Evolutionary conservation across 352 stramenopile genomes (phyloP).

Genomic region (Pilasporangium apinafurcum): DNA sequence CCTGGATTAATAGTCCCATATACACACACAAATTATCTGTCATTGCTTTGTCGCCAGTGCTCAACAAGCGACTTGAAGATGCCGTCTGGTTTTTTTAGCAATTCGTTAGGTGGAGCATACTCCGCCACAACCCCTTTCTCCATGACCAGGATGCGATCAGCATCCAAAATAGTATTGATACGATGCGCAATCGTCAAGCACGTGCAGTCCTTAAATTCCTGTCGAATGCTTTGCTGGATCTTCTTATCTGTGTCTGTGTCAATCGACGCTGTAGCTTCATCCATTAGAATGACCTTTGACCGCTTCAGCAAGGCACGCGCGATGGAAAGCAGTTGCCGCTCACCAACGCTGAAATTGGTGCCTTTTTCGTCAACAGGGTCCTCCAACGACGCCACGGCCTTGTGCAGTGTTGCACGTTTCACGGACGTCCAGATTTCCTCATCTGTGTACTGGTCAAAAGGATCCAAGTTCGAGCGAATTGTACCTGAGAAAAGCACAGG

Average conservation of each 20-base stretch:
- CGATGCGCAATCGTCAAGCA: conserved; percentile 96
- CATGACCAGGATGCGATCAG: conserved; percentile 95
- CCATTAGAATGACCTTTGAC: conserved; percentile 93
- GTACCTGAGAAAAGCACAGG: conserved; percentile 94
- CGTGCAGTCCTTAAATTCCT: conserved; percentile 92
- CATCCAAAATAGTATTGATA: conserved; percentile 97
- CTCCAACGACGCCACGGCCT: conserved; percentile 33
- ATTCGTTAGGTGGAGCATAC: conserved; percentile 70
- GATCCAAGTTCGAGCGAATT: conserved; percentile 90
- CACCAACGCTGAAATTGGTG: conserved; percentile 92
- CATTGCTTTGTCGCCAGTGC: conserved; percentile 46
- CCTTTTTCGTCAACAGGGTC: conserved; percentile 81
- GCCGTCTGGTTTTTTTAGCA: conserved; percentile 64
- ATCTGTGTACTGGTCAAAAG: conserved; percentile 86
- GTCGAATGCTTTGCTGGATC: conserved; percentile 87
- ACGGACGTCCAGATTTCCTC: conserved; percentile 87
- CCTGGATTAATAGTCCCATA: no score
- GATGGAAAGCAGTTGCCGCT: conserved; percentile 95
- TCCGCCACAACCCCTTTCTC: conserved; percentile 91
- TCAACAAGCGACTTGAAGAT: conserved; percentile 69
- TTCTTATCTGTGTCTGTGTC: conserved; percentile 86
- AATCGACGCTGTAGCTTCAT: conserved; percentile 95
- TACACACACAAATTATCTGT: conserved; percentile 3
- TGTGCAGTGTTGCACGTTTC: conserved; percentile 63
- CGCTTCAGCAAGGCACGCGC: conserved; percentile 90